phyloP scores from a whole-genome alignment of 305 asterid genomes.

The Fraxinus dipetala region DNA sequence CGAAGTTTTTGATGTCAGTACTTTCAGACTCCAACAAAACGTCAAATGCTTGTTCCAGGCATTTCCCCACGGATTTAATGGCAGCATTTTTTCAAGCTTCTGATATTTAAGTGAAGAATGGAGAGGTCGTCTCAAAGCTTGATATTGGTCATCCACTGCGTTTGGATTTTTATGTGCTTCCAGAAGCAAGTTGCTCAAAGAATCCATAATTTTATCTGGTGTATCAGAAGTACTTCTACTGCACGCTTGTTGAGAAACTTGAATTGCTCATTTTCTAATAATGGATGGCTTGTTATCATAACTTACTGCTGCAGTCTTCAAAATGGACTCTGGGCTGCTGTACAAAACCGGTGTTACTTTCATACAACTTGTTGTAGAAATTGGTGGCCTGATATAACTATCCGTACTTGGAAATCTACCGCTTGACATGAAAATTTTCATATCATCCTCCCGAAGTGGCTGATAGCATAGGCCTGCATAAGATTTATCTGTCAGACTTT shows the following conservation, averaged over 20 bases:
- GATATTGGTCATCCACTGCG: slow-evolving; percentile 7
- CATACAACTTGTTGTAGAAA: not conserved
- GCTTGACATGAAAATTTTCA: slow-evolving; percentile 20
- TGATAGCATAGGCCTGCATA: slow-evolving; percentile 41
- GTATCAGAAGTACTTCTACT: not conserved
- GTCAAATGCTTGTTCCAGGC: slow-evolving; percentile 28
- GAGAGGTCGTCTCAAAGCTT: not conserved
- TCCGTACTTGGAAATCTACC: slow-evolving; percentile 34
- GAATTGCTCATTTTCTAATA: slow-evolving; percentile 32
- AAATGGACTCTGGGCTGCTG: slow-evolving; percentile 20
- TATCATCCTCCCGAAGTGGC: slow-evolving; percentile 31
- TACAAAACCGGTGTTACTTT: slow-evolving; percentile 9
- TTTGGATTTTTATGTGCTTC: not conserved
- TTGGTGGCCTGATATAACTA: slow-evolving; percentile 20
- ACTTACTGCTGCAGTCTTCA: slow-evolving; percentile 37
- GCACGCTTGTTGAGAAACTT: not conserved
- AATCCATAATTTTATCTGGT: not conserved
- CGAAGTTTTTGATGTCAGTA: not conserved
- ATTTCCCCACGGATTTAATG: slow-evolving; percentile 24
- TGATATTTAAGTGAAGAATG: slow-evolving; percentile 9
- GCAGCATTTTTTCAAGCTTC: slow-evolving; percentile 16
- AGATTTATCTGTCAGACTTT: slow-evolving; percentile 1
- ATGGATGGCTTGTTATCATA: slow-evolving; percentile 37
- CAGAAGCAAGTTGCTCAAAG: not conserved
- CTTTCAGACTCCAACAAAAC: not conserved